Evolutionary conservation across 1,284 basidiomycete species (phyloP), one percentile per base, ranked within the genome.

Genomic region (Sanghuangporus sanghuang): DNA sequence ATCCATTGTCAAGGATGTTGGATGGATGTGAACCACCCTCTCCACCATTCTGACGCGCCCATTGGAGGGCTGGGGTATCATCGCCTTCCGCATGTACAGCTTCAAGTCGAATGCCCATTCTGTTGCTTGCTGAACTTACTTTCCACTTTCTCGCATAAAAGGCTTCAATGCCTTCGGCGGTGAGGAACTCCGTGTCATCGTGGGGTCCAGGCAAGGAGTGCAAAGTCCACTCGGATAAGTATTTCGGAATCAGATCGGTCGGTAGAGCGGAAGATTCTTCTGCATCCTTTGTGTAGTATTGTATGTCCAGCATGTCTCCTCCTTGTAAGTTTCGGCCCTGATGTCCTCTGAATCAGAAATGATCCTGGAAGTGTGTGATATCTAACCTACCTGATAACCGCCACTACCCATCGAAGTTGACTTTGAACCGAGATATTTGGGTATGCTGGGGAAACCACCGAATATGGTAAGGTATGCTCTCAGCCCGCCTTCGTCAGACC

Each of bases 21-120:
- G 82, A 84, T 0, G 88, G 87, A 71, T 91, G 89, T 11, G 84
- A 83, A 0, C 89, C 89, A 6, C 89, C 89, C 69, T 89, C 83
- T 0, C 87, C 87, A 14, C 89, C 88, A 59, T 78, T 83, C 16
- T 71, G 66, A 44, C 87, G 77, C 0, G 86, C 81, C 85, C 86
- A 91, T 8, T 75, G 67, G 52, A 89, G 78, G n/a, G 75, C 78
- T 0, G 78, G 72, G 1, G 79, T 77, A 56, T 83, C 18, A 75
- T 70, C 14, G 73, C 74, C 23, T 38, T 82, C 71, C 21, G 36
- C 16, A 36, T 59, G 55, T n/a, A 49, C 35, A 9, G 55, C 35
- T 56, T 67, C 58, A 12, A 75, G 66, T 7, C 84, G 78, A 46
- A 85, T 81, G 11, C 84, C 84, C 77, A 86, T 83, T 11, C 85